Percentiles rank a stretch among this genome's conserved stretches.
phyloP scores from a whole-genome alignment of 2,329 filamentous ascomycete genomes.

The Monilinia polystroma region DNA sequence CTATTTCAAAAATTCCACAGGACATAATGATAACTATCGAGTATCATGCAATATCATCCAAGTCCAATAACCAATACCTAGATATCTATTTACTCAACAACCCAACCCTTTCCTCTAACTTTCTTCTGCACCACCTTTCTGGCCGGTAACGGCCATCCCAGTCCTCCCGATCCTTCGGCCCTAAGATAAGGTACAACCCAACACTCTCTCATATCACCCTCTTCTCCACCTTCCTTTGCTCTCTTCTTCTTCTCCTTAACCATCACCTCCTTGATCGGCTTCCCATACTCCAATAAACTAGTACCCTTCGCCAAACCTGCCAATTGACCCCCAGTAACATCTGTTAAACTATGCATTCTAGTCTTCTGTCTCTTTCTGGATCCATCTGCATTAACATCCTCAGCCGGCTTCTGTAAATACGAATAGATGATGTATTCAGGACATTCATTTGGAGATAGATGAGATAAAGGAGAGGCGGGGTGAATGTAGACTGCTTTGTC shows the following conservation, averaged over 20 bases:
- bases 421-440: constrained; percentile 87
- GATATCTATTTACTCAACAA: constrained; percentile 42
- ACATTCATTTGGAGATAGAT: constrained; percentile 67
- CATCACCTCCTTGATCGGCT: constrained; percentile 82
- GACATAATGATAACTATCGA: background rate
- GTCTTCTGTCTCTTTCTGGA: constrained; percentile 65
- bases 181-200: constrained; percentile 79
- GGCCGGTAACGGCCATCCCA: constrained; percentile 84
- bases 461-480: constrained; percentile 76
- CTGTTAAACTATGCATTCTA: constrained; percentile 83
- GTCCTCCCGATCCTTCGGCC: constrained; percentile 63
- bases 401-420: constrained; percentile 66
- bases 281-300: constrained; percentile 78
- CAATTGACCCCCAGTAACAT: constrained; percentile 73
- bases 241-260: constrained; percentile 1
- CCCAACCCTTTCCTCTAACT: constrained; percentile 71
- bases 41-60: background rate
- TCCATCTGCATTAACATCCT: constrained; percentile 48
- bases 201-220: constrained; percentile 62
- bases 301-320: constrained; percentile 80
- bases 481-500: constrained; percentile 77
- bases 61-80: background rate
- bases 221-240: constrained; percentile 45
- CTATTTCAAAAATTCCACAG: background rate
- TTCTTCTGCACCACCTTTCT: constrained; percentile 80